Base-by-base conservation (phyloP, 2,329 filamentous ascomycete genomes). In the Curvularia eragrostidis region DNA sequence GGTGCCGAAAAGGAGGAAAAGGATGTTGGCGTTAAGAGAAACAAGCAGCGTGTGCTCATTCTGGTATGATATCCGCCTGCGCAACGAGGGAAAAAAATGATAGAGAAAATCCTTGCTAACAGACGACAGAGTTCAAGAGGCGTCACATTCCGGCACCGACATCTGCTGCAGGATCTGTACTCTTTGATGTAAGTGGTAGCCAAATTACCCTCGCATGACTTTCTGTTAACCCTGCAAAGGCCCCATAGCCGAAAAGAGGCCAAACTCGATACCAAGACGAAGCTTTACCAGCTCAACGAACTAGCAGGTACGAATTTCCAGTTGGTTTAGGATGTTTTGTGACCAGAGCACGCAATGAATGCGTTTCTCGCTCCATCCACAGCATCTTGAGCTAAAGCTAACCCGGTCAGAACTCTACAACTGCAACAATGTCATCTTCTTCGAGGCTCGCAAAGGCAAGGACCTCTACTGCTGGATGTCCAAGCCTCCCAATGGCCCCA, bases 191-290 rank as follows among this genome's bases (percentile, higher is more conserved):
- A 32, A 36, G 69, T 53, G 26, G 65, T 52, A n/a, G 21, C 18
- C 24, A 2, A 18, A 26, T 12, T 8, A n/a, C 13, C 6, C 32
- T 23, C 6, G 18, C n/a, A 13, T 9, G 13, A 28, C 41, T 48
- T 23, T 34, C 54, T 54, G 19, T 56, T 69, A 3, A 67, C 48
- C 5, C 32, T 12, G 2, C 19, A 7, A 26, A 76, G 73, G 65
- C 95, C 95, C 2, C 95, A 99, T 77, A 89, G 89, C 65, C 88
- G 92, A 73, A 97, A 96, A 81, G 95, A 99, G 76, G 92, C 91
- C 69, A 99, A 99, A 80, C 91, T 97, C 66, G 95, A 99, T 78
- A 95, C 92, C 52, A 98, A 98, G 81, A 93, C 91, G 36, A 93
- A 95, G 82, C 84, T 93, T 21, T 76, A 77, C 58, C 74, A 78